A percentile compares a stretch with the other conserved stretches of the same genome.
Conservation (phyloP, 129 eudicot genomes). For the Artemisia annua region DNA sequence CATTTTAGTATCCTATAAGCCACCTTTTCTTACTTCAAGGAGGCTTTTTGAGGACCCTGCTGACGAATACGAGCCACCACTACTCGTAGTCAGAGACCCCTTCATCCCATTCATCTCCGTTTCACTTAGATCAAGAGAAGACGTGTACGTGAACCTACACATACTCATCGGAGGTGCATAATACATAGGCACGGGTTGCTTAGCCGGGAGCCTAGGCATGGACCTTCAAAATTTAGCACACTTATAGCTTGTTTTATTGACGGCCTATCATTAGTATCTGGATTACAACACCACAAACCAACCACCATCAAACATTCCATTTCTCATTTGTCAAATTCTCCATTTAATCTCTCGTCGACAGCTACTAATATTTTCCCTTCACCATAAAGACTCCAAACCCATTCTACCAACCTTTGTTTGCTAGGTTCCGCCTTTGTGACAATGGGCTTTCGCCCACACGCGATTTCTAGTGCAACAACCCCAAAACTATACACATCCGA, state of each 20-base stretch:
- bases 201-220: conserved; percentile 45
- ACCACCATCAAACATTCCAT: conserved; percentile 43
- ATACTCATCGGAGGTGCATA: conserved; percentile 46
- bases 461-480: conserved; percentile 45
- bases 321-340: conserved; percentile 21
- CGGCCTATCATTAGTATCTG: conserved; percentile 37
- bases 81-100: conserved; percentile 28
- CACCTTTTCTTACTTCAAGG: conserved; percentile 16
- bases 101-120: not conserved
- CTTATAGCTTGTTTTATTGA: conserved; percentile 52
- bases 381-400: conserved; percentile 58
- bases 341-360: conserved; percentile 24
- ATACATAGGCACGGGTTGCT: conserved; percentile 41
- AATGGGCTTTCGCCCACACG: conserved; percentile 46
- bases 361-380: conserved; percentile 35
- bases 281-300: conserved; percentile 60
- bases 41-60: conserved; percentile 32
- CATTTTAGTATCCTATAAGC: conserved; percentile 1
- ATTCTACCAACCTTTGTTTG: conserved; percentile 41
- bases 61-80: conserved; percentile 27
- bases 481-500: conserved; percentile 55
- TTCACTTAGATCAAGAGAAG: conserved; percentile 17
- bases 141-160: conserved; percentile 43
- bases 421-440: conserved; percentile 30
- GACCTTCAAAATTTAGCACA: conserved; percentile 41